Evolutionary conservation across 257 asterid genomes (phyloP), one percentile per base, ranked within the genome.

Genomic region (Phtheirospermum japonicum): DNA sequence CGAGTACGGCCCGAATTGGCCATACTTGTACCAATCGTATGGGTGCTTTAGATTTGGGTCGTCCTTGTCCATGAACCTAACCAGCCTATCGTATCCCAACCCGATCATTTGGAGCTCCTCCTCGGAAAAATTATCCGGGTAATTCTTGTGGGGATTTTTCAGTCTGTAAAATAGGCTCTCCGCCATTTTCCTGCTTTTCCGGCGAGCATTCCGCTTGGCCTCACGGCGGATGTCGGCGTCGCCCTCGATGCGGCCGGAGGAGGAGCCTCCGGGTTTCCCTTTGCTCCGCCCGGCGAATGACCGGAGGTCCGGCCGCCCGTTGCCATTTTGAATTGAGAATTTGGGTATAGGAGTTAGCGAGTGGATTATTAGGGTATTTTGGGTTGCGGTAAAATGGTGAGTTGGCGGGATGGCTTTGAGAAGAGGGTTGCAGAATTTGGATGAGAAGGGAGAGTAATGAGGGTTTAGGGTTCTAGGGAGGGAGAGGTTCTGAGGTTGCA

Each of bases 81-180:
- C 98, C 77, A 89, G 57, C 71, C 97, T 78, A 68, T 92, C 99
- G 30, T 92, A 92, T 5, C 99, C 99, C 61, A 92, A 30, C 10
- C 99, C 99, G 55, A 92, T 92, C 99, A 92, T 89, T 51, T 92
- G 96, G 18, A 92, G 82, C 82, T 89, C 96, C 4, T 87, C 89
- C 14, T 92, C 91, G 0, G 95, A 32, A 68, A 89, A 92, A 67
- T 92, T 92, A 60, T 89, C 90, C 2, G 96, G 88, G 71, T 81
- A 78, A 31, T 85, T 92, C 62, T 86, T 86, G 71, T 76, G 90
- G 49, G 99, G 97, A 32, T 92, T 92, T 9, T 89, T 92, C 52
- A 92, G 43, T 75, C 97, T 73, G 70, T 84, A 92, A 30, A 92
- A 92, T 2, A 92, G 73, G 51, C 85, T 85, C 71, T 92, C 99